Evolutionary conservation across 2,329 filamentous ascomycete genomes (phyloP), one percentile per base, ranked within the genome.

Genomic region (Fusarium virguliforme): DNA sequence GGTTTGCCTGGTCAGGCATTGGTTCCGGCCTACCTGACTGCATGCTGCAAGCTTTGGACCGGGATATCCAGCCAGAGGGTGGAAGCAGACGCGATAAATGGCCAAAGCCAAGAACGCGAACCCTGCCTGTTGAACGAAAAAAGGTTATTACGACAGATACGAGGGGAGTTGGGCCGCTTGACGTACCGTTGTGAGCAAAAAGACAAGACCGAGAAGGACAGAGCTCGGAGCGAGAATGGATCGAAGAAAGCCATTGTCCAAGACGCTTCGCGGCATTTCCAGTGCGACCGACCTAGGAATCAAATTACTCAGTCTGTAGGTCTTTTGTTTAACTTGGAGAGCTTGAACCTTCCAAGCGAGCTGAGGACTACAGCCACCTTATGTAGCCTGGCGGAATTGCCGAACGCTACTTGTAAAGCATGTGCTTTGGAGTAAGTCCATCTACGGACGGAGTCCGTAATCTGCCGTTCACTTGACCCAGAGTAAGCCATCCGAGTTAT

Each of bases 1-100:
- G 15, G 24, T 40, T 24, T 18, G 12, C 8, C 32, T 30, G 18
- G 34, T 22, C 12, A 18, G 9, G 24, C n/a, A 15, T 41, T 43
- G 18, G 54, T 3, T 40, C n/a, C 37, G 32, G 41, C 54, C 13
- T 51, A 72, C 65, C 32, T 75, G 60, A 6, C 61, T 70, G 30
- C 71, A 64, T 35, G 67, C 63, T 32, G 73, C 71, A 10, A 75
- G 34, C 26, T 56, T 65, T 3, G 74, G 74, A 6, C 74, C 73
- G 6, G 74, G 74, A 8, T 65, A 75, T 13, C 64, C 68, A 3
- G 74, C 64, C 1, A 75, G 41, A 26, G 73, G 71, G 43, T 75
- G 73, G 4, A 74, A 72, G 4, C 51, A 61, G 1, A 73, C 3
- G 12, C 64, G 59, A 38, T 75, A 75, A 4, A 64, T 59, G 18